Conservation (phyloP, 1,284 basidiomycete species). For the Tausonia pullulans region DNA sequence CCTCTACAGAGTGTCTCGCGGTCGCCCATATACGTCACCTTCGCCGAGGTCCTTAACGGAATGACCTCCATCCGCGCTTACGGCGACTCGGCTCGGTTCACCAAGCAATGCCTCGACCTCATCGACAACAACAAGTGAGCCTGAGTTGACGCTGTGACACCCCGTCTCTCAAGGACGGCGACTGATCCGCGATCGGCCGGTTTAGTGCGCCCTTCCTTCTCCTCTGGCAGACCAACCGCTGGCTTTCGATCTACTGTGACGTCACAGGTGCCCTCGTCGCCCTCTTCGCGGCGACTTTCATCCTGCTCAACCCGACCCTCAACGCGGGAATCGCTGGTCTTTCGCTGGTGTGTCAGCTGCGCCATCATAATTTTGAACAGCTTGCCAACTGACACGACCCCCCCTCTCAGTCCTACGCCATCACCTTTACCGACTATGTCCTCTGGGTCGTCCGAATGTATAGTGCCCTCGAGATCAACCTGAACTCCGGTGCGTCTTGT, state of each 20-base stretch:
- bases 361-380: slow-evolving; percentile 9
- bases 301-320: slow-evolving; percentile 31
- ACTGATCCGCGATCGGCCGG: slow-evolving; percentile 16
- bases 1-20: slow-evolving; percentile 34
- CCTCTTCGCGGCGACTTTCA: slow-evolving; percentile 36
- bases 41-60: slow-evolving; percentile 36
- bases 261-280: slow-evolving; percentile 38
- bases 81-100: slow-evolving; percentile 39
- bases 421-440: slow-evolving; percentile 37
- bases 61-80: slow-evolving; percentile 42
- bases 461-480: slow-evolving; percentile 34
- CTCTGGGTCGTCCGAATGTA: slow-evolving; percentile 39
- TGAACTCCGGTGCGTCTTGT: slow-evolving; percentile 26
- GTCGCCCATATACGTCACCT: slow-evolving; percentile 46
- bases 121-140: slow-evolving; percentile 38
- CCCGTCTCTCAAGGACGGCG: not conserved
- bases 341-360: slow-evolving; percentile 21
- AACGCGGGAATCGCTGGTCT: slow-evolving; percentile 28
- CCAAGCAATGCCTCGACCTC: slow-evolving; percentile 34
- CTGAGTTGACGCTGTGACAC: slow-evolving; percentile 11
- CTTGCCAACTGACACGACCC: not conserved
- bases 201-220: slow-evolving; percentile 31
- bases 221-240: slow-evolving; percentile 37
- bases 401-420: slow-evolving; percentile 20
- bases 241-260: slow-evolving; percentile 37